Base-by-base conservation (phyloP, 164 flowering plant genomes). In the Dillenia turbinata region DNA sequence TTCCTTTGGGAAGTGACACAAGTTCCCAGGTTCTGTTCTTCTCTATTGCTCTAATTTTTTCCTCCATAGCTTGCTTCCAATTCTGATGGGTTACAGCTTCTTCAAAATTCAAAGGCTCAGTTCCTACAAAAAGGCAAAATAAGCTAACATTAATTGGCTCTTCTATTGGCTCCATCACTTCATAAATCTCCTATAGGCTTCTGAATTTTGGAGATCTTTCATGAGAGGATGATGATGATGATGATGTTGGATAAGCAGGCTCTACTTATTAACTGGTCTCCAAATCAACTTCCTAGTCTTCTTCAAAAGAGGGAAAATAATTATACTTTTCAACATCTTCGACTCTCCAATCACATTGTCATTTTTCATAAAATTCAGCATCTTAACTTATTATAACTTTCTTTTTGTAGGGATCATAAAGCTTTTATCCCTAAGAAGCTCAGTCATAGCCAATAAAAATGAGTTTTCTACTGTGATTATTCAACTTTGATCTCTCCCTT, bases 361-460 rank as follows among this genome's bases (percentile, higher is more conserved):
- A 13, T 46, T 58, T 43, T 52, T 59, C 52, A 45, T 66, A 52
- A 19, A 59, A 59, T 17, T 17, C 14, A 5, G 47, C 59, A 63
- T 63, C 59, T 54, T 53, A 9, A 47, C 59, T 63, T 1, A 63
- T 24, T 51, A 45, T 50, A 58, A 45, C 46, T 58, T 26, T 66
- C 7, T 33, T 33, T 33, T 26, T 7, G 0, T 33, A 33, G 40
- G 40, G 40, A 33, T 33, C 40, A 33, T 33, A 33, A 33, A 33
- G 7, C 40, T 33, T 33, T 6, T 4, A 33, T 33, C 40, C 40
- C 40, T 33, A 52, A 5, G 63, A 11, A 1, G 15, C 16, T 44
- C 10, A 0, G 11, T 59, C 63, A 33, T 66, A 66, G n/a, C 58
- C 69, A 11, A 66, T 44, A 22, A 66, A 66, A 17, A 66, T n/a